phyloP scores from a whole-genome alignment of 176 grass and related monocot species.

The Olyra latifolia region DNA sequence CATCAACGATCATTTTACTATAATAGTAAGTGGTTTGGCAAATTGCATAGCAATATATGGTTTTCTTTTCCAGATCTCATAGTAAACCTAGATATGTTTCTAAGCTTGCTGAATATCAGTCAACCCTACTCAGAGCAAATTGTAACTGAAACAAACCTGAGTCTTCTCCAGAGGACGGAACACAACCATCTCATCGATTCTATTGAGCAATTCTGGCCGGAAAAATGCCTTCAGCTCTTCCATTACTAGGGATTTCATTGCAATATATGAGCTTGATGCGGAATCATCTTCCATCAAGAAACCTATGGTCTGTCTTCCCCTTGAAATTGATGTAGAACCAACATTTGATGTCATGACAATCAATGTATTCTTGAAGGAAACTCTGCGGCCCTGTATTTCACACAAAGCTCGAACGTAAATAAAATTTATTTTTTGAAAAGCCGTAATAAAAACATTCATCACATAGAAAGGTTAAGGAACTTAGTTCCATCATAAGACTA shows the following conservation, averaged over 20 bases:
- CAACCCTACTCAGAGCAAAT: not conserved
- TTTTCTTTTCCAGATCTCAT: not conserved
- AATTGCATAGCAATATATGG: not conserved
- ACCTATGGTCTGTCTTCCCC: constrained; percentile 71
- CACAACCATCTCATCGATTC: constrained; percentile 94
- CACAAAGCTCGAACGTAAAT: constrained; percentile 32
- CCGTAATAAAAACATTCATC: not conserved
- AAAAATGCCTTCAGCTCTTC: constrained; percentile 93
- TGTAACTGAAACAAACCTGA: constrained; percentile 56
- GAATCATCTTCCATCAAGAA: constrained; percentile 66
- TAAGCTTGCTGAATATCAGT: constrained; percentile 1
- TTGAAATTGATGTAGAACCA: constrained; percentile 82
- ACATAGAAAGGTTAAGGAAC: not conserved
- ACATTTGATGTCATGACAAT: constrained; percentile 98
- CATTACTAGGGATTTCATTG: constrained; percentile 79
- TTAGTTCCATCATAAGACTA: not conserved
- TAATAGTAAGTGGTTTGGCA: not conserved
- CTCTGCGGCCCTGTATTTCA: constrained; percentile 73
- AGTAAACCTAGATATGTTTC: not conserved
- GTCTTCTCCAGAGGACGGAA: constrained; percentile 82
- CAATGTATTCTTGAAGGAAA: constrained; percentile 99
- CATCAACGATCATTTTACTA: not conserved
- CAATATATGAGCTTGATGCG: constrained; percentile 61
- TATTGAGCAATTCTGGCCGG: constrained; percentile 93
- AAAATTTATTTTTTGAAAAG: not conserved